These are phyloP conservation scores for Rhizophora apiculata DNA, from an alignment of 345 rosid species.

Conservation along the genomic window DNA sequence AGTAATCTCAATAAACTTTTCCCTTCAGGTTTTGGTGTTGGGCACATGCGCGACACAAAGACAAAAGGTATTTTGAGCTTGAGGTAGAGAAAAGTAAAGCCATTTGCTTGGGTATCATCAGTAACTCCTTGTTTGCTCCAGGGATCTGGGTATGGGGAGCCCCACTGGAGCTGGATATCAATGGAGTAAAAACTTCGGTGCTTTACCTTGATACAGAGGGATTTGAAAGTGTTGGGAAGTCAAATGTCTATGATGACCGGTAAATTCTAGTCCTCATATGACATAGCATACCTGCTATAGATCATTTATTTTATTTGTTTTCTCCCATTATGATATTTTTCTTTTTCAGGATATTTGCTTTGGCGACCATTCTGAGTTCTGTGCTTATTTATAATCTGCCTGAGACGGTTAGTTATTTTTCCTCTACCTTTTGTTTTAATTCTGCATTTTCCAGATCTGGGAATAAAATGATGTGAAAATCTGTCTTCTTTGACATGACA, in stretches of 20 bases:
- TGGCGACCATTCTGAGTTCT: conserved; percentile 97
- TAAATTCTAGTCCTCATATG: conserved; percentile 23
- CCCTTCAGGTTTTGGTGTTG: conserved; percentile 91
- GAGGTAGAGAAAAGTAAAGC: background rate
- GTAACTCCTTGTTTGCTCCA: conserved; percentile 28
- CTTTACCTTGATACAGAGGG: conserved; percentile 98
- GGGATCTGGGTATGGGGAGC: conserved; percentile 99
- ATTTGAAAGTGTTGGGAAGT: conserved; percentile 98
- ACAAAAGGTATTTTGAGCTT: conserved; percentile 66
- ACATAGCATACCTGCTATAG: conserved; percentile 3
- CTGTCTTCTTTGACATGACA: background rate
- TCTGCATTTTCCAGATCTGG: background rate
- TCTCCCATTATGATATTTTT: conserved; percentile 9
- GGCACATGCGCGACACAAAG: conserved; percentile 99
- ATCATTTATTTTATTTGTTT: background rate
- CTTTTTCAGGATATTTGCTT: conserved; percentile 84
- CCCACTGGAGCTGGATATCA: conserved; percentile 69
- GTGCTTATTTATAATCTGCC: conserved; percentile 95
- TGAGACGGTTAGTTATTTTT: conserved; percentile 72
- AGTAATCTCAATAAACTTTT: conserved; percentile 1
- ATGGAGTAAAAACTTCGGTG: conserved; percentile 78
- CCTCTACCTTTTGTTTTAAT: conserved; percentile 10
- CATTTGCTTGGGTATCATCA: conserved; percentile 13
- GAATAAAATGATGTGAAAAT: background rate
- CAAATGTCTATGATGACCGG: conserved; percentile 98